A percentile compares a stretch with the other conserved stretches of the same genome.
phyloP scores from a whole-genome alignment of 805 yeast genomes.

The Wickerhamiella parazyma region DNA sequence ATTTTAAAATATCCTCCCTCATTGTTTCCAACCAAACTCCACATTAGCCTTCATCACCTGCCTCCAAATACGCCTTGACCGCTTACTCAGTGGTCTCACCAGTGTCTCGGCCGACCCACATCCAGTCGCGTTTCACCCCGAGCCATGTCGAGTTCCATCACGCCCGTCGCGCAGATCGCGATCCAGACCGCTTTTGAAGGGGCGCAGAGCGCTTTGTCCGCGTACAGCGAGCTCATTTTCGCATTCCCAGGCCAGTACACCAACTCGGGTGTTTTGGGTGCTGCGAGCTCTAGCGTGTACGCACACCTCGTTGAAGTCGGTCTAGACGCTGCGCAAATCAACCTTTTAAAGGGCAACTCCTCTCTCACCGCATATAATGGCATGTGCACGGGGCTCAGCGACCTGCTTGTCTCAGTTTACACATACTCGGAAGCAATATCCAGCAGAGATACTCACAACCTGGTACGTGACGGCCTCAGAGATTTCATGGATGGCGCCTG shows the following conservation, averaged over 20 bases:
- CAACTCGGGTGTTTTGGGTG: neutral
- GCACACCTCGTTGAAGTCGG: neutral
- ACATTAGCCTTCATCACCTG: too few relatives aligned
- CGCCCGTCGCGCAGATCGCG: neutral
- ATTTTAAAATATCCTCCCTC: too few relatives aligned
- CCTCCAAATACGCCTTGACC: too few relatives aligned
- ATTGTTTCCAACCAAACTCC: too few relatives aligned
- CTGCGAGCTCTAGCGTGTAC: neutral
- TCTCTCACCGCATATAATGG: neutral
- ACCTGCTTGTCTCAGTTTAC: neutral
- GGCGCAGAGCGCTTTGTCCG: neutral
- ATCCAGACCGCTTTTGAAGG: neutral
- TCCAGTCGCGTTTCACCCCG: too few relatives aligned
- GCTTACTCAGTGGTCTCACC: neutral
- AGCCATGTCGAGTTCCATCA: too few relatives aligned
- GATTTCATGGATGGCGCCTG: neutral
- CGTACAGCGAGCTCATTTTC: neutral
- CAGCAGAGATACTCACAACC: neutral
- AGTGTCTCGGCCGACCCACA: neutral
- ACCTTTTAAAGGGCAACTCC: neutral
- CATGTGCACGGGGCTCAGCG: neutral
- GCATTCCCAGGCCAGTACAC: neutral
- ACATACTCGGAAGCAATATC: neutral
- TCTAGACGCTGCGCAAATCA: neutral
- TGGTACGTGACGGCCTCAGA: neutral